Conservation (phyloP, 495 filamentous ascomycete genomes). For the Aspergillus haitiensis region DNA sequence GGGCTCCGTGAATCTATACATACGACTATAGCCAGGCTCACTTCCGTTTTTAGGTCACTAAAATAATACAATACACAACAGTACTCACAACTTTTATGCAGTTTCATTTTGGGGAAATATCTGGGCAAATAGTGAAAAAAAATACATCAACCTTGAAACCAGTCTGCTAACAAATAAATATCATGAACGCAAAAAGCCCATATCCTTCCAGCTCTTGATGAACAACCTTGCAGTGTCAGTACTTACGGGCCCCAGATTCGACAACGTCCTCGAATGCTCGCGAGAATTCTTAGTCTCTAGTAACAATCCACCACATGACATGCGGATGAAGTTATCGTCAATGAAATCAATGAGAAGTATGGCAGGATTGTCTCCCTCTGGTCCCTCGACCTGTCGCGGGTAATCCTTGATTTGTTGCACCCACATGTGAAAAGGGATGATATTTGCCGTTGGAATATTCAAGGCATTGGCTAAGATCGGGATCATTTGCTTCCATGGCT, state of each 20-base stretch:
- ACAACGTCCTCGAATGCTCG: constrained; percentile 47
- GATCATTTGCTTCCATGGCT: constrained; percentile 49
- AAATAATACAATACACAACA: too few species aligned
- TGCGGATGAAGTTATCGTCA: constrained; percentile 48
- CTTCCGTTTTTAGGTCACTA: too few species aligned
- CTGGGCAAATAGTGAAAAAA: background rate
- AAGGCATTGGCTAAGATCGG: constrained; percentile 42
- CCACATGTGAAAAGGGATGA: constrained; percentile 52
- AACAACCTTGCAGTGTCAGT: constrained; percentile 41
- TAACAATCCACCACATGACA: constrained; percentile 55
- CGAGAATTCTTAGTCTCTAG: constrained; percentile 39
- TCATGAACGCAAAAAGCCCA: constrained; percentile 8
- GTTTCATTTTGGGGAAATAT: too few species aligned
- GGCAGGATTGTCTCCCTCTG: constrained; percentile 50
- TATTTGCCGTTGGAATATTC: constrained; percentile 31
- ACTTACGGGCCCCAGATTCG: constrained; percentile 37
- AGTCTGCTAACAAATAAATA: background rate
- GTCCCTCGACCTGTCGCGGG: constrained; percentile 12
- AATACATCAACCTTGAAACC: background rate
- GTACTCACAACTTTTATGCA: too few species aligned
- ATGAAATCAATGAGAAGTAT: constrained; percentile 47
- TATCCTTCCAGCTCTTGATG: constrained; percentile 41
- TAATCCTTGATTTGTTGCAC: constrained; percentile 37
- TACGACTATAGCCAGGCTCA: too few species aligned
- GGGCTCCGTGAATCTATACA: too few species aligned